phyloP scores from a whole-genome alignment of 805 yeast species.

The Kazachstania taianensis region DNA sequence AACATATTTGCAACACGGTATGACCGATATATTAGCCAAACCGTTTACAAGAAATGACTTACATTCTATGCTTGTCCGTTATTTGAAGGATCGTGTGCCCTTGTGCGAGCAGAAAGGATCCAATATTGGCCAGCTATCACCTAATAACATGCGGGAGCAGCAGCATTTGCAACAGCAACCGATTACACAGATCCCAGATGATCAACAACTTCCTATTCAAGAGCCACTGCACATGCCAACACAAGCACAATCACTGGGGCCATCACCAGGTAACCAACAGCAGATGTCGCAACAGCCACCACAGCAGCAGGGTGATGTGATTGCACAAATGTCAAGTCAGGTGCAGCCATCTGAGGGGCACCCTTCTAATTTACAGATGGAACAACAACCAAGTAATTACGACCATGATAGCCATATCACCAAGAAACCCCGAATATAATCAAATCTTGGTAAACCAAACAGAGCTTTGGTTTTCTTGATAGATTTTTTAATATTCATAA shows the following conservation, averaged over 20 bases:
- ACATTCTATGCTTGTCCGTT: constrained; percentile 66
- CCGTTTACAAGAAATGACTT: constrained; percentile 88
- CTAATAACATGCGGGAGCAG: background rate
- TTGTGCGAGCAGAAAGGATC: constrained; percentile 19
- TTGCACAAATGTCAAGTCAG: background rate
- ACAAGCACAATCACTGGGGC: no score
- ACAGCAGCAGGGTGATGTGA: background rate
- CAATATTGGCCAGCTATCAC: constrained; percentile 3
- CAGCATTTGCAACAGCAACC: background rate
- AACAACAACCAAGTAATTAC: no score
- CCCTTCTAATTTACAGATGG: background rate
- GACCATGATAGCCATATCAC: background rate
- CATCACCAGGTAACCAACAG: no score
- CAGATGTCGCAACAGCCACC: background rate
- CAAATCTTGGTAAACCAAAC: background rate
- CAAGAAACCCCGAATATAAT: background rate
- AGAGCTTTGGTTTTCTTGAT: background rate
- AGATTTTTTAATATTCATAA: no score
- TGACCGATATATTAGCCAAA: constrained; percentile 85
- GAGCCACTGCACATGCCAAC: no score
- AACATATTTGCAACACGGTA: constrained; percentile 74
- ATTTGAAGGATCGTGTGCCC: constrained; percentile 43
- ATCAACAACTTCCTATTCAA: no score
- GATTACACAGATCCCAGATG: no score
- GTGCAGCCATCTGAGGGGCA: background rate